Evolutionary conservation across 1,284 basidiomycete species (phyloP).

Genomic region (Ustilago sp.): DNA sequence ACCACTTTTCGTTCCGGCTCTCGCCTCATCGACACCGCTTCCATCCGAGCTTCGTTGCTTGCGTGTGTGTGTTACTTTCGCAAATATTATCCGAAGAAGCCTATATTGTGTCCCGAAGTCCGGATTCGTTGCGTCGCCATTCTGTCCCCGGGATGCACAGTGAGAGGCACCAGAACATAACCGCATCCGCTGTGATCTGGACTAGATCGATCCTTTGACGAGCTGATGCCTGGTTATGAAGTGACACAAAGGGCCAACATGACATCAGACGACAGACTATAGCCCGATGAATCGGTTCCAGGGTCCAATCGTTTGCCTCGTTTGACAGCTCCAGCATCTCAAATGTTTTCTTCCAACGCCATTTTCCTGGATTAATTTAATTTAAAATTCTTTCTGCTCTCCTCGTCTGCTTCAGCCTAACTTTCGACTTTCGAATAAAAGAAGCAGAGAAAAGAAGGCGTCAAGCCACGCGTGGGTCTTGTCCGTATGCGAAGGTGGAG

Average conservation of each 20-base stretch:
- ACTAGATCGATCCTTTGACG: neutral
- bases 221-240: neutral
- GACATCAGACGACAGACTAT: neutral
- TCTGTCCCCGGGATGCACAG: neutral
- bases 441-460: conserved; percentile 13
- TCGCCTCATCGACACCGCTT: conserved; percentile 10
- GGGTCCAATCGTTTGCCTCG: conserved; percentile 12
- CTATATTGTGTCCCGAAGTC: conserved; percentile 3
- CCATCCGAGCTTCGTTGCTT: conserved; percentile 1
- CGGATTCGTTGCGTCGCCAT: conserved; percentile 13
- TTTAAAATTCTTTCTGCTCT: conserved; percentile 1
- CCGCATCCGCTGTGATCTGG: neutral
- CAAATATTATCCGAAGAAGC: conserved; percentile 20
- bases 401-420: neutral
- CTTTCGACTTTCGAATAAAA: neutral
- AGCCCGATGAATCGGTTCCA: neutral
- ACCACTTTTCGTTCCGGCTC: neutral
- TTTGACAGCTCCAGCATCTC: conserved; percentile 2
- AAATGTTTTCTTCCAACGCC: neutral
- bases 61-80: neutral
- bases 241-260: neutral
- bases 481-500: conserved; percentile 27
- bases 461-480: conserved; percentile 29
- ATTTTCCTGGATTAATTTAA: conserved; percentile 3
- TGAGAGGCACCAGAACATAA: too few species aligned